Evolutionary conservation across 805 yeast species (phyloP).

Genomic region (Lachancea quebecensis): DNA sequence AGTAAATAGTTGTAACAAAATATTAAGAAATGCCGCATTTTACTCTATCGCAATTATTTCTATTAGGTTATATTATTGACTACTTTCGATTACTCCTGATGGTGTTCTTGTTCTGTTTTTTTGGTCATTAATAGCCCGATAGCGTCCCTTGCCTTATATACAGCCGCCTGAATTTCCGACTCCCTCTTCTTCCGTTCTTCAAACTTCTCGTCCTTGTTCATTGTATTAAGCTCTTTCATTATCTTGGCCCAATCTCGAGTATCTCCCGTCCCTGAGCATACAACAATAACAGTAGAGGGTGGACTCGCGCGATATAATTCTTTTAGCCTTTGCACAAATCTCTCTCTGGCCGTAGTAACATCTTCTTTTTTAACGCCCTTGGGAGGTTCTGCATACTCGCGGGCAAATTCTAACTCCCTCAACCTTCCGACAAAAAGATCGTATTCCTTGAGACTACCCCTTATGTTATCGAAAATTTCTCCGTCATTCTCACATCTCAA

Average conservation of each 20-base stretch:
- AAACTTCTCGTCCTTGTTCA: constrained; percentile 36
- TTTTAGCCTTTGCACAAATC: constrained; percentile 40
- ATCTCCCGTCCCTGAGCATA: constrained; percentile 60
- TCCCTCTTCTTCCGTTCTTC: constrained; percentile 39
- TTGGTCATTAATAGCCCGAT: constrained; percentile 49
- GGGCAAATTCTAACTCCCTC: constrained; percentile 48
- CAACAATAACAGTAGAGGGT: constrained; percentile 48
- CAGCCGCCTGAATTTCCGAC: constrained; percentile 40
- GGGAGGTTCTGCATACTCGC: constrained; percentile 30
- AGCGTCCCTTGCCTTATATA: constrained; percentile 52
- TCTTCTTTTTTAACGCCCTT: constrained; percentile 6
- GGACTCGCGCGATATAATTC: constrained; percentile 50
- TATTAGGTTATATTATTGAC: too few relatives aligned
- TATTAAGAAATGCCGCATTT: too few relatives aligned
- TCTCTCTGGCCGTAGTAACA: constrained; percentile 12
- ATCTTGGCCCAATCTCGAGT: constrained; percentile 39
- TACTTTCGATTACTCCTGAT: too few relatives aligned
- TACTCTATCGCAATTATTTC: too few relatives aligned
- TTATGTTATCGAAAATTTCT: constrained; percentile 42
- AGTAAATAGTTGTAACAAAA: too few relatives aligned
- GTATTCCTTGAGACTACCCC: constrained; percentile 32
- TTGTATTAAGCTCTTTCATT: constrained; percentile 36
- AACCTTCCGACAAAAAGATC: constrained; percentile 50
- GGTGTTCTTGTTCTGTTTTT: constrained; percentile 5
- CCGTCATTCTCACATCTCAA: constrained; percentile 52